Evolutionary conservation across 2,329 filamentous ascomycete genomes (phyloP).

Genomic region (Cordyceps tenuipes): DNA sequence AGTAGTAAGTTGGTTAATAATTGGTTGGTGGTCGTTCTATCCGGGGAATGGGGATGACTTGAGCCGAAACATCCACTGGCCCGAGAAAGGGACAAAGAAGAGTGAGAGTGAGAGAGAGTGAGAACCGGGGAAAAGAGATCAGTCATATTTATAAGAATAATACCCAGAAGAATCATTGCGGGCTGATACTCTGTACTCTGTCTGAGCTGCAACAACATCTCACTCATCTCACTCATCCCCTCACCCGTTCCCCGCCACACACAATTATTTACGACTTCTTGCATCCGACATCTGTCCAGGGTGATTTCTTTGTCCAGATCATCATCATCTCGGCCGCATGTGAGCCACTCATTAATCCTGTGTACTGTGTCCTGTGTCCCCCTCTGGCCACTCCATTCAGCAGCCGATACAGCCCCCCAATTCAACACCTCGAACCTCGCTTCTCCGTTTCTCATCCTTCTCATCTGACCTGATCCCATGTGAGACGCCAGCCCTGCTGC

Average conservation of each 20-base stretch:
- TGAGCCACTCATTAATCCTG: background rate
- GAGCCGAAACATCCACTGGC: conserved; percentile 12
- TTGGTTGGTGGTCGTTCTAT: background rate
- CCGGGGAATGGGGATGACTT: background rate
- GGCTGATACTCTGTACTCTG: background rate
- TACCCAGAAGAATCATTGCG: background rate
- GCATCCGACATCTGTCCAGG: background rate
- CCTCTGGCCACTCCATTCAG: too few relatives aligned
- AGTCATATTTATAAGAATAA: background rate
- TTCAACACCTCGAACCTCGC: conserved; percentile 3
- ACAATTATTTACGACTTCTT: background rate
- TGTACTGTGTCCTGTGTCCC: too few relatives aligned
- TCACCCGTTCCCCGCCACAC: conserved; percentile 5
- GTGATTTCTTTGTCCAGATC: background rate
- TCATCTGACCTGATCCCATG: background rate
- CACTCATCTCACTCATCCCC: background rate
- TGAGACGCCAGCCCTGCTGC: conserved; percentile 4
- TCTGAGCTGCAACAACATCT: background rate
- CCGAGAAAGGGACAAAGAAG: background rate
- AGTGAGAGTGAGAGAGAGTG: background rate
- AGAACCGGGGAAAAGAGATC: background rate
- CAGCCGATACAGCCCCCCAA: background rate
- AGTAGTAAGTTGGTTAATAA: too few relatives aligned
- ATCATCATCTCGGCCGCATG: background rate
- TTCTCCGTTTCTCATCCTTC: background rate